phyloP scores from a whole-genome alignment of 306 rosid species.

The Benincasa hispida region DNA sequence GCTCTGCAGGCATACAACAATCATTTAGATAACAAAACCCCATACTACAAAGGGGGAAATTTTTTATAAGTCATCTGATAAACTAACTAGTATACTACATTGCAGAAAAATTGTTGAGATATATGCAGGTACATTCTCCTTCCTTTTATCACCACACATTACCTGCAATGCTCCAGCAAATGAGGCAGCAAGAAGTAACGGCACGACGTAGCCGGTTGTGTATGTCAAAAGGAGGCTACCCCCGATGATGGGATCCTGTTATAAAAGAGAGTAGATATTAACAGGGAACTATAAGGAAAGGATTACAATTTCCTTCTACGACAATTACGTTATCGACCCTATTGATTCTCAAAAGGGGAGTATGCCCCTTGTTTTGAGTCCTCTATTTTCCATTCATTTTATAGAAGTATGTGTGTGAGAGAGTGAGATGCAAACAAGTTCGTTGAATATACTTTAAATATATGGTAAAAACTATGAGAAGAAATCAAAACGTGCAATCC shows the following conservation, averaged over 20 bases:
- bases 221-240: constrained; percentile 85
- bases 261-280: background rate
- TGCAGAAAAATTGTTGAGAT: too few relatives aligned
- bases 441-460: background rate
- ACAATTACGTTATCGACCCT: background rate
- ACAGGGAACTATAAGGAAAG: background rate
- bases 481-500: background rate
- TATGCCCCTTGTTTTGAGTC: background rate
- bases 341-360: background rate
- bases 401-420: background rate
- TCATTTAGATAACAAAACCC: background rate
- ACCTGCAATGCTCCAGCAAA: constrained; percentile 96
- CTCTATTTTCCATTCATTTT: background rate
- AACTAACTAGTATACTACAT: background rate
- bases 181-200: constrained; percentile 84
- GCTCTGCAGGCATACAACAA: constrained; percentile 32
- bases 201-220: constrained; percentile 88
- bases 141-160: background rate
- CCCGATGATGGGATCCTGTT: constrained; percentile 75
- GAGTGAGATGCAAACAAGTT: background rate
- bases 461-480: background rate
- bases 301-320: background rate
- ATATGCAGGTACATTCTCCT: background rate
- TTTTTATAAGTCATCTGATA: background rate
- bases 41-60: background rate